These are phyloP conservation scores for Trichopus zeylanicus DNA, from an alignment of 116 monocot genomes.

Conservation along the genomic window DNA sequence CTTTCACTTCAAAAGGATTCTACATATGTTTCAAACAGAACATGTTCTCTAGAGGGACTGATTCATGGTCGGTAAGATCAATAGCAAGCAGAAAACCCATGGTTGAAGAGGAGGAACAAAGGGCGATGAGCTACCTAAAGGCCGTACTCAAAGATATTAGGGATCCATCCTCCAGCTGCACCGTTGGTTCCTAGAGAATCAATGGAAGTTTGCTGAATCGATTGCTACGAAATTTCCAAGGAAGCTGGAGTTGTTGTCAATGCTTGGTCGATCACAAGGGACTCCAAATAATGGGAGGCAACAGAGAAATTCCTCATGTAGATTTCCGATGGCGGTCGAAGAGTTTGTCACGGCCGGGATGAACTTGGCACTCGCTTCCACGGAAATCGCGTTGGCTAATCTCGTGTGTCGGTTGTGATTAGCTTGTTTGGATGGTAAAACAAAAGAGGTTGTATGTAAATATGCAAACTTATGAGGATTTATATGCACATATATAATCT, in stretches of 20 bases:
- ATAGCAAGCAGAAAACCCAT: background rate
- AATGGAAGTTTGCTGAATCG: background rate
- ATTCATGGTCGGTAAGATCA: background rate
- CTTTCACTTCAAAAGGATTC: slow-evolving; percentile 4
- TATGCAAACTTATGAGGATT: too few species aligned
- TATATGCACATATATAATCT: too few species aligned
- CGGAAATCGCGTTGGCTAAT: background rate
- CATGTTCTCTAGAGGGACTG: background rate
- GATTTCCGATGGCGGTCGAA: background rate
- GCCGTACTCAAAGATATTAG: background rate
- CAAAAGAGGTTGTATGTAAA: too few species aligned
- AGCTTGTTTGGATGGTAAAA: too few species aligned
- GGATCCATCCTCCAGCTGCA: background rate
- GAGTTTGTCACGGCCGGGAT: slow-evolving; percentile 4
- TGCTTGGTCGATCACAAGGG: slow-evolving; percentile 5
- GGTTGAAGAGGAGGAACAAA: background rate
- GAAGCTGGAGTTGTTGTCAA: slow-evolving; percentile 1
- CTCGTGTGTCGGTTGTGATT: background rate
- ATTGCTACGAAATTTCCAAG: slow-evolving; percentile 1
- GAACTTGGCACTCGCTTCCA: background rate
- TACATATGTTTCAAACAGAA: background rate
- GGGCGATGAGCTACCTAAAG: background rate
- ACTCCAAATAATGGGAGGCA: slow-evolving; percentile 1
- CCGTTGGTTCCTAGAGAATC: slow-evolving; percentile 1
- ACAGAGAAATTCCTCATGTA: slow-evolving; percentile 2